phyloP scores from a whole-genome alignment of 2,329 filamentous ascomycete genomes.

The Trichoderma gracile region DNA sequence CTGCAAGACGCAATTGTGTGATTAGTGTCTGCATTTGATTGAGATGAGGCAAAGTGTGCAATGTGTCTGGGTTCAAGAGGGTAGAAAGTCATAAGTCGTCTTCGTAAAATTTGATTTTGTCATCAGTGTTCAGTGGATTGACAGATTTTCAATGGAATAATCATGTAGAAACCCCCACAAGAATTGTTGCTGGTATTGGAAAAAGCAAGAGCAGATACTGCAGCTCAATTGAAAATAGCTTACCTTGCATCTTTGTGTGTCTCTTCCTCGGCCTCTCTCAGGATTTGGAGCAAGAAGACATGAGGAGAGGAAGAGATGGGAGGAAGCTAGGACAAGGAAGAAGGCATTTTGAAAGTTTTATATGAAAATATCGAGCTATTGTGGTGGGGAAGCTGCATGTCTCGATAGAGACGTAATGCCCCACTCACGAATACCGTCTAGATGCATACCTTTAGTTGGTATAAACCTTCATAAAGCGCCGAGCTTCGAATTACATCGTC shows the following conservation, averaged over 20 bases:
- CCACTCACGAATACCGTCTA: conserved; percentile 1
- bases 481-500: not conserved
- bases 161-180: conserved; percentile 41
- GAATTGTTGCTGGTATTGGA: not conserved
- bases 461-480: not conserved
- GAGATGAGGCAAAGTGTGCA: not conserved
- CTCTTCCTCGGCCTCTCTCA: conserved; percentile 2
- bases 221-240: conserved; percentile 20
- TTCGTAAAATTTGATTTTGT: conserved; percentile 47
- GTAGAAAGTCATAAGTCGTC: conserved; percentile 44
- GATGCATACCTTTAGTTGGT: not conserved
- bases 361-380: conserved; percentile 31
- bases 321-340: conserved; percentile 19
- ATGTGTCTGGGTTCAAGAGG: not conserved
- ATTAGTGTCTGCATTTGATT: not conserved
- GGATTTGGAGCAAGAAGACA: not conserved
- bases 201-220: not conserved
- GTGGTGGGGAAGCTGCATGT: conserved; percentile 13
- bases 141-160: conserved; percentile 57
- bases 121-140: conserved; percentile 59
- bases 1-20: not conserved
- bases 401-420: conserved; percentile 28
- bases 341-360: conserved; percentile 27
- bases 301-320: conserved; percentile 26
- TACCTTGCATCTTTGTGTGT: conserved; percentile 21